Evolutionary conservation across 306 rosid species (phyloP).

Genomic region (Erythrophleum fordii): DNA sequence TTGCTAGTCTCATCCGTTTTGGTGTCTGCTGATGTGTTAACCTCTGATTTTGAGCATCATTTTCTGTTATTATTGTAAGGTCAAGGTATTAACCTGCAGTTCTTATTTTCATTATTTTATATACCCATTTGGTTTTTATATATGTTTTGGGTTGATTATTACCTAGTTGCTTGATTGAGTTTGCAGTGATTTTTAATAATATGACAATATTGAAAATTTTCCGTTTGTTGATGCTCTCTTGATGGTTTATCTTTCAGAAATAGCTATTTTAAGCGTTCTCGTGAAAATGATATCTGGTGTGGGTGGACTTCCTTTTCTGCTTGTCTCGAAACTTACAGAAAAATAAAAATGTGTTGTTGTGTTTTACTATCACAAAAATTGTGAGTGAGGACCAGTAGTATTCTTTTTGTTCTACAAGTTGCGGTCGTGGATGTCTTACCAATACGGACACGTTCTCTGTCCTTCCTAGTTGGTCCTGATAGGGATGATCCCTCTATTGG

Average conservation of each 20-base stretch:
- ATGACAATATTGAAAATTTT: constrained; percentile 15
- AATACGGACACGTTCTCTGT: constrained; percentile 48
- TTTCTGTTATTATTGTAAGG: constrained; percentile 31
- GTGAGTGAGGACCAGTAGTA: constrained; percentile 54
- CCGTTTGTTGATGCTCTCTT: constrained; percentile 17
- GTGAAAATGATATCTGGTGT: constrained; percentile 43
- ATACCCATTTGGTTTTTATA: constrained; percentile 30
- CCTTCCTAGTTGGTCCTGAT: constrained; percentile 51
- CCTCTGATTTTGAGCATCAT: constrained; percentile 1
- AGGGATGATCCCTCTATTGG: constrained; percentile 36
- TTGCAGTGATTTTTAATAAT: neutral
- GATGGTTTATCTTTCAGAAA: constrained; percentile 28
- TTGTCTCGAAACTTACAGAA: constrained; percentile 28
- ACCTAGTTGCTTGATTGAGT: constrained; percentile 38
- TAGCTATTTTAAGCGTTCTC: constrained; percentile 19
- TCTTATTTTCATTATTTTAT: constrained; percentile 36
- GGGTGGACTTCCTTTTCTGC: constrained; percentile 13
- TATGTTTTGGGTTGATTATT: constrained; percentile 18
- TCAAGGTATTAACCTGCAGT: neutral
- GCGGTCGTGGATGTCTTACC: constrained; percentile 59
- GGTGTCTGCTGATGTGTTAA: constrained; percentile 42
- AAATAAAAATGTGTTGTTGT: constrained; percentile 28
- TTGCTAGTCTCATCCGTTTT: constrained; percentile 47
- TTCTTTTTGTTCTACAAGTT: constrained; percentile 56
- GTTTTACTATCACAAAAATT: constrained; percentile 39